A percentile compares a stretch with the other conserved stretches of the same genome.
Conservation (phyloP, 768 basidiomycete genomes). For the Termitomyces sp. region DNA sequence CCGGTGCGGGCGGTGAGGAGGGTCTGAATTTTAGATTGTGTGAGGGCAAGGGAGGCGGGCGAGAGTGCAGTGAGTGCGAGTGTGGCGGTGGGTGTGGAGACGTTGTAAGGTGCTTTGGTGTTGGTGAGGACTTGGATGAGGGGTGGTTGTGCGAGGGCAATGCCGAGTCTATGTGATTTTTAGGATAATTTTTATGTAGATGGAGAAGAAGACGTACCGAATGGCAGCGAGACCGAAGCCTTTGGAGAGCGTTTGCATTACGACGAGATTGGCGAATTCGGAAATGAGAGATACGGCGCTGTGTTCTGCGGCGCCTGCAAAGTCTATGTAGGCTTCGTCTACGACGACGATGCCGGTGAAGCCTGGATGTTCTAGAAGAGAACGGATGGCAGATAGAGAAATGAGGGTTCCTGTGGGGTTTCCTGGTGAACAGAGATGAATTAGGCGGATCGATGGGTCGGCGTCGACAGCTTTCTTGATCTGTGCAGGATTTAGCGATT, state of each 20-base stretch:
- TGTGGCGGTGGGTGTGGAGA: constrained; percentile 84
- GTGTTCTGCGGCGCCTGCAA: constrained; percentile 50
- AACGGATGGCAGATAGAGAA: constrained; percentile 62
- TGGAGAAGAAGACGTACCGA: constrained; percentile 51
- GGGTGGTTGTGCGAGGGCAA: constrained; percentile 85
- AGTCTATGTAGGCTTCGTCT: constrained; percentile 98
- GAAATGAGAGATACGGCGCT: constrained; percentile 71
- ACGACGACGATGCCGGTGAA: constrained; percentile 93
- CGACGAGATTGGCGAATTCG: constrained; percentile 84
- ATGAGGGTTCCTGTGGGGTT: constrained; percentile 94
- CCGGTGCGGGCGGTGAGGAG: constrained; percentile 55
- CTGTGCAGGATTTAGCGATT: constrained; percentile 31
- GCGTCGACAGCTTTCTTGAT: constrained; percentile 65
- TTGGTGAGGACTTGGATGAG: constrained; percentile 90
- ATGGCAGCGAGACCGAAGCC: constrained; percentile 95
- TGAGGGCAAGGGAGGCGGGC: constrained; percentile 52
- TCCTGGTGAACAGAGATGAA: constrained; percentile 95
- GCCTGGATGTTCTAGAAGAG: constrained; percentile 69
- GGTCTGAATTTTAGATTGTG: constrained; percentile 61
- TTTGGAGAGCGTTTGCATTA: constrained; percentile 97
- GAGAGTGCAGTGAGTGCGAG: constrained; percentile 81
- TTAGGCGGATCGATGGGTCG: constrained; percentile 81
- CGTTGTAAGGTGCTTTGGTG: constrained; percentile 97
- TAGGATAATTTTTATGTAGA: neutral
- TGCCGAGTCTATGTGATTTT: constrained; percentile 63